Base-by-base conservation (phyloP, 371 early-diverging fungal genomes). In the Cokeromyces recurvatus region DNA sequence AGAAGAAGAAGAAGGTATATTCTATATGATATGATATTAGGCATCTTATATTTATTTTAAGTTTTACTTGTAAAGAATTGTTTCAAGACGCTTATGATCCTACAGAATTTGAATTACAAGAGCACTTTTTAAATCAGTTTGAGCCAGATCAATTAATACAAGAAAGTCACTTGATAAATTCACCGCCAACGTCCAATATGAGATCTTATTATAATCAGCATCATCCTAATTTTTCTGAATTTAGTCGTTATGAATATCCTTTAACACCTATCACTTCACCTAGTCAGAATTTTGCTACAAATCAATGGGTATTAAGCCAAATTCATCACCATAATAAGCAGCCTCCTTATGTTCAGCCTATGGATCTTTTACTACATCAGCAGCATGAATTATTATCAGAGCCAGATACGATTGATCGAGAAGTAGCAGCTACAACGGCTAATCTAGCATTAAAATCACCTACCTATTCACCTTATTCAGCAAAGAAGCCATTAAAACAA, bases 371-470 rank as follows among this genome's bases (percentile, higher is more conserved):
- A 38, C 40, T 43, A 31, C 37, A 37, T 27, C 21, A 32, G 12
- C 44, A 51, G 6, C 48, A 32, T n/a, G 57, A 62, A 16, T 38
- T 43, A 8, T 31, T 57, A 9, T 72, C 72, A 2, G 68, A 72
- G 22, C 49, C 62, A 12, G 72, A 72, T 41, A 66, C 69, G 0
- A 23, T 64, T 15, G 74, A 73, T 27, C 59, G 64, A 1, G 74
- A 73, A 52, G 74, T 69, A 32, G 74, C 74, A 8, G 64, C 62
- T 6, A 48, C 58, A 15, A 68, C 66, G 9, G 44, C 66, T 9
- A 50, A 51, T 2, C 20, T 68, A 11, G 38, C 34, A 10, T 14
- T 61, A 7, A 21, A 39, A 5, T 55, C 62, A 39, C 68, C 68
- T 1, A 46, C 38, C 10, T 53, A 61, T 32, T 55, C 54, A 17